phyloP scores from a whole-genome alignment of 2,329 filamentous ascomycete genomes.

The Aspergillus puulaauensis region DNA sequence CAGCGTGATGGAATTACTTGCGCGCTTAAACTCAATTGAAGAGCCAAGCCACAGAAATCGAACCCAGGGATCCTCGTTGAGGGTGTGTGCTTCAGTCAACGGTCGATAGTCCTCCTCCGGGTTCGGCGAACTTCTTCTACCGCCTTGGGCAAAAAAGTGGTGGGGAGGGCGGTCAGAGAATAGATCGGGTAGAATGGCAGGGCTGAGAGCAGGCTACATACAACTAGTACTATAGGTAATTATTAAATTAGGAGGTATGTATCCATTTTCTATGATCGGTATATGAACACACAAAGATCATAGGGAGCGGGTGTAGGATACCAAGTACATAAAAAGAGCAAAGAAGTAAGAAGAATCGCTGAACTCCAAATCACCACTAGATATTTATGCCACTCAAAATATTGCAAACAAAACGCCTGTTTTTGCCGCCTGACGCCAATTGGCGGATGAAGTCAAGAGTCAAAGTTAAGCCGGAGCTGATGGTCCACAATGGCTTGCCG shows the following conservation, averaged over 20 bases:
- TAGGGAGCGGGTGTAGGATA: neutral
- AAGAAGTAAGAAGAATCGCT: slow-evolving; percentile 12
- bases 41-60: neutral
- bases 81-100: neutral
- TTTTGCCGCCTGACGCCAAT: slow-evolving; percentile 13
- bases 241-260: neutral
- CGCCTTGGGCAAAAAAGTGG: slow-evolving; percentile 14
- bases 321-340: slow-evolving; percentile 2
- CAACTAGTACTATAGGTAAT: neutral
- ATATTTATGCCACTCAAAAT: slow-evolving; percentile 11
- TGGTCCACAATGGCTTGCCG: neutral
- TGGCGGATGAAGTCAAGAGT: neutral
- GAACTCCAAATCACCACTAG: slow-evolving; percentile 18
- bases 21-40: neutral
- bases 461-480: neutral
- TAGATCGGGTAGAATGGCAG: neutral
- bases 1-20: neutral
- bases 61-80: neutral
- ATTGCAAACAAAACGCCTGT: slow-evolving; percentile 14
- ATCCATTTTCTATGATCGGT: neutral
- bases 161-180: slow-evolving; percentile 5
- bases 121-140: neutral
- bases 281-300: neutral
- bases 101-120: slow-evolving; percentile 8
- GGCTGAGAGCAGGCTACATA: neutral